Base-by-base conservation (phyloP, 2,329 filamentous ascomycete genomes). In the Fusarium agapanthi region DNA sequence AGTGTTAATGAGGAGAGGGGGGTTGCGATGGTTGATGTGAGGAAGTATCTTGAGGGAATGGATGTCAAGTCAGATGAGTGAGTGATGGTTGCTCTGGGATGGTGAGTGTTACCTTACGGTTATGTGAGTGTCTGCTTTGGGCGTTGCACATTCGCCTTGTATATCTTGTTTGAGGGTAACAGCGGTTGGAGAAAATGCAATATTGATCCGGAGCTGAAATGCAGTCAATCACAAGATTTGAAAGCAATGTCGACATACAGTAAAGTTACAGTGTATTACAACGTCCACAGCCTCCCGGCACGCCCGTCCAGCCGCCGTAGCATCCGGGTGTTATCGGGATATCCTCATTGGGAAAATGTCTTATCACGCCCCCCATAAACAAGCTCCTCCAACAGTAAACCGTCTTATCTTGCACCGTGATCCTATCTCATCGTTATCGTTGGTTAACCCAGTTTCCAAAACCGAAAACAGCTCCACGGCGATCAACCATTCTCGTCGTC, bases 1-100 rank as follows among this genome's bases (percentile, higher is more conserved):
- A 91, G 88, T 13, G 83, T 89, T 70, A 92, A 91, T 79, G 68
- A 75, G 6, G 74, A 85, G 77, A 80, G 85, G 41, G 84, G 83
- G 0, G 86, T 91, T 32, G 54, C 78, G 3, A 79, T 86, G 74
- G 81, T 79, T 60, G 81, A 81, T 67, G 80, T 89, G 1, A 81
- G 81, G 67, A 80, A 75, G 15, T 89, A 81, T 72, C 67, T 84
- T 22, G 41, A 72, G 50, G 61, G 51, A 32, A 61, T 80, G 70
- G 63, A 75, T 24, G 65, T 66, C 22, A 67, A 60, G 58, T 57
- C 50, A 65, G 51, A 57, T 14, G 28, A 48, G 40, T 61, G 24
- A 61, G 18, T 51, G 48, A 50, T 53, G 32, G 45, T 8, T 48
- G 26, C 28, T 28, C 20, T 3, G 26, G 32, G 40, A 24, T 40